These are phyloP conservation scores for Taphrina deformans DNA, from an alignment of 1,139 yeast species.

Conservation along the genomic window DNA sequence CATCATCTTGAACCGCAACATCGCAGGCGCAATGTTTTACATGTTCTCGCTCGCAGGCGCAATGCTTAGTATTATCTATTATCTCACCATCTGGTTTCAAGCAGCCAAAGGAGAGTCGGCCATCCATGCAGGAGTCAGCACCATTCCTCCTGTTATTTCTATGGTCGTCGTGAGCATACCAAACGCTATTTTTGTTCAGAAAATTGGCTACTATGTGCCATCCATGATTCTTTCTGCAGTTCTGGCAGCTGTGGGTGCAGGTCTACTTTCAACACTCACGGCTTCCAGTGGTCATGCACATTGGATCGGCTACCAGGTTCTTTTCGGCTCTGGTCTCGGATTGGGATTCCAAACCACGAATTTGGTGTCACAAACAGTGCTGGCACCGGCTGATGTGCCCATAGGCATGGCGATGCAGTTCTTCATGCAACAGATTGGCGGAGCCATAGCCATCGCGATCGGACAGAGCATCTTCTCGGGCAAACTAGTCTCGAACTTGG, in stretches of 20 bases:
- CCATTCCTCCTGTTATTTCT: constrained; percentile 57
- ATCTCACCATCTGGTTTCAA: constrained; percentile 59
- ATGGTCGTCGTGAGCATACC: constrained; percentile 53
- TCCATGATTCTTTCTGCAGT: constrained; percentile 51
- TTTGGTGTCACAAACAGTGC: not conserved
- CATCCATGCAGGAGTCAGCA: constrained; percentile 58
- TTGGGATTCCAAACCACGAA: constrained; percentile 55
- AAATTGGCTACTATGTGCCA: constrained; percentile 54
- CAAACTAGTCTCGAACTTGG: not conserved
- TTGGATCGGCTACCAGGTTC: constrained; percentile 57
- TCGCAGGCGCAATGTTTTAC: constrained; percentile 47
- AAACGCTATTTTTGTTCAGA: constrained; percentile 53
- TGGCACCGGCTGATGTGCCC: not conserved
- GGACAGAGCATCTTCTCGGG: constrained; percentile 1
- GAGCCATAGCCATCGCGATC: not conserved
- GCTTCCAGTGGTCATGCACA: constrained; percentile 44
- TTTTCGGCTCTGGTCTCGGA: constrained; percentile 60
- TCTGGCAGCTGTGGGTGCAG: constrained; percentile 56
- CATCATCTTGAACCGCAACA: constrained; percentile 48
- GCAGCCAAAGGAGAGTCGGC: constrained; percentile 53
- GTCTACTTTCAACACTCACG: constrained; percentile 51
- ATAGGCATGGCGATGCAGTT: not conserved
- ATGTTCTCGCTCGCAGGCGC: constrained; percentile 48
- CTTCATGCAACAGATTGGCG: constrained; percentile 7
- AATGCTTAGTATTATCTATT: constrained; percentile 52